Conservation (phyloP, 768 basidiomycete genomes). For the Boletales sp. region DNA sequence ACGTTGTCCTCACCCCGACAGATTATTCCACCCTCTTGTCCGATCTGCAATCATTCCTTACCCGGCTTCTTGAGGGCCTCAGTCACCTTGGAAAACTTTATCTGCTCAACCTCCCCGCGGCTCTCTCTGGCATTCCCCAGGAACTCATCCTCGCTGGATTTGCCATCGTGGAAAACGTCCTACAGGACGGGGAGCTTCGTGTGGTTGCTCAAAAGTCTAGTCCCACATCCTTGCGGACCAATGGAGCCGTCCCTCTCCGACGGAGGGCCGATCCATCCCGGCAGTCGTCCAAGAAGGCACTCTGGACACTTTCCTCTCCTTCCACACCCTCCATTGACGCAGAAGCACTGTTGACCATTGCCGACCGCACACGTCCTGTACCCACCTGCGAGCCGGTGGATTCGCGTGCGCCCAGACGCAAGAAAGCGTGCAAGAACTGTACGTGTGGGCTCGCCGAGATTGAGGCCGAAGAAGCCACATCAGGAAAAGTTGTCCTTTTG, state of each 20-base stretch:
- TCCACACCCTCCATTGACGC: conserved; percentile 76
- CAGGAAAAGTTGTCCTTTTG: conserved; percentile 62
- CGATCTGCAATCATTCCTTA: conserved; percentile 52
- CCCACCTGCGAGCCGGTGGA: conserved; percentile 70
- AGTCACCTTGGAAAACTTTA: conserved; percentile 67
- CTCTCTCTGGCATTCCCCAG: conserved; percentile 44
- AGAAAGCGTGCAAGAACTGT: conserved; percentile 95
- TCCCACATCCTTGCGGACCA: conserved; percentile 38
- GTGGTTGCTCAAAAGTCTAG: conserved; percentile 73
- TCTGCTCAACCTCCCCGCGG: conserved; percentile 50
- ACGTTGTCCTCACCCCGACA: conserved; percentile 58
- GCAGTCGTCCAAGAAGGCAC: conserved; percentile 77
- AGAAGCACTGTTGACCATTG: conserved; percentile 77
- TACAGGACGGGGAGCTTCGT: conserved; percentile 34
- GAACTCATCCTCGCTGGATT: conserved; percentile 69
- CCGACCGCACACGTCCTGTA: conserved; percentile 75
- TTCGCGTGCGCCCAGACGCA: conserved; percentile 54
- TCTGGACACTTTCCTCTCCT: conserved; percentile 79
- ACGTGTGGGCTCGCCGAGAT: conserved; percentile 94
- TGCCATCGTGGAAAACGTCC: conserved; percentile 43
- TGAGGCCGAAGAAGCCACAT: conserved; percentile 73
- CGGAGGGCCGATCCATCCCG: conserved; percentile 51
- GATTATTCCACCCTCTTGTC: conserved; percentile 61
- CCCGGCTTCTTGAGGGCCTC: conserved; percentile 58
- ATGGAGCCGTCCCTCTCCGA: conserved; percentile 44